Conservation (phyloP, 2,329 filamentous ascomycete genomes). For the Escovopsis sp. region DNA sequence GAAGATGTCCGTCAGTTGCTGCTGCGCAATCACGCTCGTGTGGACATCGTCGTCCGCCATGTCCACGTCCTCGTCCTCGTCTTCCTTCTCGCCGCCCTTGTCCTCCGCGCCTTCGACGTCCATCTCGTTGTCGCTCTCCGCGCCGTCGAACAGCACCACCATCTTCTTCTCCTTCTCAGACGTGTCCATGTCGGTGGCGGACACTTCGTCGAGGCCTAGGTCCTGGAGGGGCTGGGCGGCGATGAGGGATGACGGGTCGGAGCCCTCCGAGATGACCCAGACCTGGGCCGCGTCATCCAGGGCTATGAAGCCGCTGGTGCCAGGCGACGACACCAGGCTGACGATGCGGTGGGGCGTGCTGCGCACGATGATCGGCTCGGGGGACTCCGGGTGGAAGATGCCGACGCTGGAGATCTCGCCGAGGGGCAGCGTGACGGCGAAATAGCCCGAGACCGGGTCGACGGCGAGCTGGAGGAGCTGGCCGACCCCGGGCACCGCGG, state of each 20-base stretch:
- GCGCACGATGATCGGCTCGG: slow-evolving; percentile 44
- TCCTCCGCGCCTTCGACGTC: slow-evolving; percentile 28
- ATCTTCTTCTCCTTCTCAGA: too few species aligned
- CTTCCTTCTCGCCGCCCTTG: slow-evolving; percentile 26
- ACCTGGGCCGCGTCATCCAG: slow-evolving; percentile 66
- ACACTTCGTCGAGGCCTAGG: slow-evolving; percentile 30
- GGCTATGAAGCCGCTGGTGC: slow-evolving; percentile 56
- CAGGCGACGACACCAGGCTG: slow-evolving; percentile 48
- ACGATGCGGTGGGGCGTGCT: slow-evolving; percentile 45
- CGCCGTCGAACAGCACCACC: too few species aligned
- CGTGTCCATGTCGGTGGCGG: slow-evolving; percentile 1
- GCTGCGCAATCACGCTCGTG: slow-evolving; percentile 48
- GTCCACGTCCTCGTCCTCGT: slow-evolving; percentile 28
- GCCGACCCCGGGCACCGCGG: slow-evolving; percentile 22
- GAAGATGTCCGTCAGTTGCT: slow-evolving; percentile 56
- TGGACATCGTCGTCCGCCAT: slow-evolving; percentile 34
- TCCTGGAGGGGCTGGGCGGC: slow-evolving; percentile 42
- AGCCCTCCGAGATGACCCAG: slow-evolving; percentile 45
- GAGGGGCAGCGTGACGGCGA: slow-evolving; percentile 44
- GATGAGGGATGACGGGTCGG: slow-evolving; percentile 35
- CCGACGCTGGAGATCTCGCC: slow-evolving; percentile 39
- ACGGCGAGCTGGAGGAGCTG: slow-evolving; percentile 54
- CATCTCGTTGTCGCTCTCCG: slow-evolving; percentile 6
- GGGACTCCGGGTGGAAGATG: slow-evolving; percentile 50
- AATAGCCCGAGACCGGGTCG: slow-evolving; percentile 48